Percentiles rank a stretch among this genome's conserved stretches.
Evolutionary conservation across 495 filamentous ascomycete genomes (phyloP).

Genomic region (Achaetomiella virescens): DNA sequence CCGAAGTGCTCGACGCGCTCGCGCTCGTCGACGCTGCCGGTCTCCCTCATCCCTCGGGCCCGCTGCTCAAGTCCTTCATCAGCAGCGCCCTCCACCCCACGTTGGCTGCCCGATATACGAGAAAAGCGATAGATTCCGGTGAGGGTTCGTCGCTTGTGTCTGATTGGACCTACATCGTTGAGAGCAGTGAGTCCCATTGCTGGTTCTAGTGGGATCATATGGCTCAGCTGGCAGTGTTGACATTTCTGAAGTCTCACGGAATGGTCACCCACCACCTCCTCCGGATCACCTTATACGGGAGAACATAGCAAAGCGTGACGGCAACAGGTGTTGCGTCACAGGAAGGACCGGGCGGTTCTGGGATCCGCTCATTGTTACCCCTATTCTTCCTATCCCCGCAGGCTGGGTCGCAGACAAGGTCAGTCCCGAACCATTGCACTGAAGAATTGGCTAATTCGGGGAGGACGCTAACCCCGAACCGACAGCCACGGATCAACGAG

Average conservation of each 20-base stretch:
- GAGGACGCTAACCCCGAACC: not conserved
- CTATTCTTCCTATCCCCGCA: constrained; percentile 21
- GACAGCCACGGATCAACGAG: constrained; percentile 1
- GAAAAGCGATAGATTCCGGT: constrained; percentile 14
- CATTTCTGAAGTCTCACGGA: constrained; percentile 9
- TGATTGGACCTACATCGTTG: constrained; percentile 24
- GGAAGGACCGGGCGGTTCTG: constrained; percentile 18
- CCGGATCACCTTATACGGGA: constrained; percentile 7
- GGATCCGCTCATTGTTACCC: constrained; percentile 24
- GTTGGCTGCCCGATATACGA: constrained; percentile 16
- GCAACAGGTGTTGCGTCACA: constrained; percentile 23
- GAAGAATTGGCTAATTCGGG: too few relatives aligned
- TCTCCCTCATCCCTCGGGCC: constrained; percentile 14
- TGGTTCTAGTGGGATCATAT: too few relatives aligned
- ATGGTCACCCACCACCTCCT: constrained; percentile 10
- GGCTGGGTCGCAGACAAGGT: constrained; percentile 10
- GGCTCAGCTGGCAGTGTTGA: not conserved
- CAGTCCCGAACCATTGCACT: not conserved
- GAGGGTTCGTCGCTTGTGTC: constrained; percentile 17
- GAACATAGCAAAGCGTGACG: constrained; percentile 20
- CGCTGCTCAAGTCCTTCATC: constrained; percentile 14
- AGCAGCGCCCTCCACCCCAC: constrained; percentile 13
- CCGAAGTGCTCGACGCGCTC: not conserved
- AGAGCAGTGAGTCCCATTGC: constrained; percentile 13
- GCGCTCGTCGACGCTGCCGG: constrained; percentile 29